Evolutionary conservation across 345 rosid genomes (phyloP), one percentile per base, ranked within the genome.

Genomic region (Trapa bicornis): DNA sequence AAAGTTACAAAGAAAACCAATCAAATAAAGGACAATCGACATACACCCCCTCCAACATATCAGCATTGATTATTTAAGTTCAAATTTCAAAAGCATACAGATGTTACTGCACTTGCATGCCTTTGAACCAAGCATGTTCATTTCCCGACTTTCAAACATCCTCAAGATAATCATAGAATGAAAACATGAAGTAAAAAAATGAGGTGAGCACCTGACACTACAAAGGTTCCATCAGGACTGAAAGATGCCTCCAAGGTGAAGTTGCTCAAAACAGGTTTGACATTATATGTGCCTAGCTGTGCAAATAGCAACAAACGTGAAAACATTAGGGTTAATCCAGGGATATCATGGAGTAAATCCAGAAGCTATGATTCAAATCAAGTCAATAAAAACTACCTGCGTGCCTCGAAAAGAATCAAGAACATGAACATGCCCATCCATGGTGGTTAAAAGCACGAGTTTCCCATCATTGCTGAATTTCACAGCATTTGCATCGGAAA

Each of bases 201-300:
- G 67, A 48, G 29, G 39, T 6, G 54, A 14, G 29, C 82, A 91
- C 99, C 97, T 82, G 96, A 83, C 67, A 89, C 75, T 64, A 94
- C 96, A 83, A 82, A 91, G 87, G 80, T 86, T 73, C 97, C 99
- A 65, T 94, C 96, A 3, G 99, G 99, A 75, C 96, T 91, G 78
- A 94, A 94, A 70, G 97, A 84, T 72, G 99, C 97, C 75, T 94
- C 97, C 77, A 94, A 73, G 33, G 99, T 94, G 64, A 85, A 84
- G 79, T 86, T 83, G 75, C 75, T 81, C 65, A 85, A 83, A 72
- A 87, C 89, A 71, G 97, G 93, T 80, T 87, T 85, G 73, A 94
- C 96, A 75, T 79, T 91, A 76, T 71, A 94, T 29, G 96, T 87
- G 43, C 86, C 86, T 72, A 94, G 75, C 99, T 91, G 67, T 56